Evolutionary conservation across 805 yeast genomes (phyloP).

Genomic region (Candida sphagnicola): DNA sequence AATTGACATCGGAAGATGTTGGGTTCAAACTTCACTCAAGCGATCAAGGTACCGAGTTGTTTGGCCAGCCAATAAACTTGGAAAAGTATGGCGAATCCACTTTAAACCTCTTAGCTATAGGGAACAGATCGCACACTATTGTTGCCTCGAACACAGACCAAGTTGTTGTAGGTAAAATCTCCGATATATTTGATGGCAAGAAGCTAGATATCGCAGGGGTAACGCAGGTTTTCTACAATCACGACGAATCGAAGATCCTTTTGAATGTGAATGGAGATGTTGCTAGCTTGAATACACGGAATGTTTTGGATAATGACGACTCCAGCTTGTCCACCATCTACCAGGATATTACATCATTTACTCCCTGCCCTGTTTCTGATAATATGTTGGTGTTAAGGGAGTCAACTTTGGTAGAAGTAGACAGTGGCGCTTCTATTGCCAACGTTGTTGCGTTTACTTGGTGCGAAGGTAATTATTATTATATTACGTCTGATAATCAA

Average conservation of each 20-base stretch:
- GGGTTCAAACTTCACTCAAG: conserved; percentile 31
- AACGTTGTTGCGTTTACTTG: conserved; percentile 5
- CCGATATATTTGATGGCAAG: conserved; percentile 12
- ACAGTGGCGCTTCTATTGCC: conserved; percentile 1
- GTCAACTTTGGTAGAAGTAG: not conserved
- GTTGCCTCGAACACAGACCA: conserved; percentile 28
- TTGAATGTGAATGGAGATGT: conserved; percentile 8
- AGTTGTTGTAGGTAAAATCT: conserved; percentile 23
- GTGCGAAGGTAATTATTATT: not conserved
- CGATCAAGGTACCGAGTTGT: conserved; percentile 22
- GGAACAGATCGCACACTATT: conserved; percentile 19
- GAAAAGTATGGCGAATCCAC: conserved; percentile 10
- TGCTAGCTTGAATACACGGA: not conserved
- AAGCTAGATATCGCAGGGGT: conserved; percentile 3
- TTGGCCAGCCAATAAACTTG: conserved; percentile 22
- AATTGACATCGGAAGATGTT: conserved; percentile 30
- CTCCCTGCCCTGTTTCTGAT: not conserved
- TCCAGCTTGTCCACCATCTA: conserved; percentile 1
- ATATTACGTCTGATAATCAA: not conserved
- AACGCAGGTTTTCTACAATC: conserved; percentile 23
- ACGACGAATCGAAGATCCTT: conserved; percentile 24
- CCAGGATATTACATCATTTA: not conserved
- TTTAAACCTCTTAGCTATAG: conserved; percentile 25
- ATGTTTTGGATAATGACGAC: not conserved
- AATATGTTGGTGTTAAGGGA: not conserved